phyloP scores from a whole-genome alignment of 441 rosid genomes.

The Populus trichocarpa region DNA sequence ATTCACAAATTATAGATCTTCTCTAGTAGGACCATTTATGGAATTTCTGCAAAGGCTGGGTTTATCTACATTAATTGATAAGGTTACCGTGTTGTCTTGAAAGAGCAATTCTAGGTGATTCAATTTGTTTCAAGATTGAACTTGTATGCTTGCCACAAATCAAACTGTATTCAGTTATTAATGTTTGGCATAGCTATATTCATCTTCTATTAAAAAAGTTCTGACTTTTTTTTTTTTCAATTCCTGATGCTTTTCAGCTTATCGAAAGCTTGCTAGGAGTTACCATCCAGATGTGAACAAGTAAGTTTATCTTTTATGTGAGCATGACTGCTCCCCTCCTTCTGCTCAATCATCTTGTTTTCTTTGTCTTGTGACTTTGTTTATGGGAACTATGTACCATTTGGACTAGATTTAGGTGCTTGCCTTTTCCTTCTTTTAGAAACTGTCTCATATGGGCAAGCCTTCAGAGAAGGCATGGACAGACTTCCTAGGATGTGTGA shows the following conservation, averaged over 20 bases:
- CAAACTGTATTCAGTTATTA: not conserved
- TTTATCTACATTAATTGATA: not conserved
- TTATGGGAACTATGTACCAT: not conserved
- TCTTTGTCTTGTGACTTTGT: slow-evolving; percentile 2
- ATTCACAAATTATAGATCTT: not conserved
- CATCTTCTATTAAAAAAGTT: not conserved
- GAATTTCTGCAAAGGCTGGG: not conserved
- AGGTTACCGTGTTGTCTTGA: not conserved
- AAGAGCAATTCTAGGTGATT: not conserved
- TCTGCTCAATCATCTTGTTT: not conserved
- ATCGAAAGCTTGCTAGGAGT: slow-evolving; percentile 88
- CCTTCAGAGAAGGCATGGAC: not conserved
- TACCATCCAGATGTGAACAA: slow-evolving; percentile 97
- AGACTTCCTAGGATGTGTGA: not conserved
- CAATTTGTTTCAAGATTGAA: not conserved
- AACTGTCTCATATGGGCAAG: not conserved
- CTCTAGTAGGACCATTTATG: not conserved
- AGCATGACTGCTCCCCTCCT: slow-evolving; percentile 2
- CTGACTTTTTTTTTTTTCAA: slow-evolving; percentile 2
- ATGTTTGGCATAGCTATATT: not conserved
- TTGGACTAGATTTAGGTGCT: not conserved
- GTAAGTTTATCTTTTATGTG: slow-evolving; percentile 41
- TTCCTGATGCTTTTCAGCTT: slow-evolving; percentile 52
- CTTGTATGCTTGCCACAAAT: not conserved
- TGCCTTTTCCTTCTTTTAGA: not conserved